phyloP scores from a whole-genome alignment of 2,329 filamentous ascomycete species.

The Cytospora schulzeri region DNA sequence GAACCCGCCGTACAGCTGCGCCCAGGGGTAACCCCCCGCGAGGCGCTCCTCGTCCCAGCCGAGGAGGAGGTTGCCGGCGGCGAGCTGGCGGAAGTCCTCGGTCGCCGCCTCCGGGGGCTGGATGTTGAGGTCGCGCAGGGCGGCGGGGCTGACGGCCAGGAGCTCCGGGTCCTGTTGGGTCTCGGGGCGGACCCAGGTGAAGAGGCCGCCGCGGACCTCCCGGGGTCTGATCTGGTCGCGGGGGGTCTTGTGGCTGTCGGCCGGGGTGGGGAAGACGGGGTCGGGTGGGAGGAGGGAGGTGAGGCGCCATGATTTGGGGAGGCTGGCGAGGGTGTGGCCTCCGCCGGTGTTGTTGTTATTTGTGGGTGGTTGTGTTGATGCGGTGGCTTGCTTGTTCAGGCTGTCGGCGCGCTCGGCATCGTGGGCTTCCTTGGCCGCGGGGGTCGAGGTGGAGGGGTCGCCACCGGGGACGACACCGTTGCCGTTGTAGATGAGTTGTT shows the following conservation, averaged over 20 bases:
- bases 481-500: constrained; percentile 23
- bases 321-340: constrained; percentile 49
- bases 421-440: constrained; percentile 8
- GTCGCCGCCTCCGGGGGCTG: constrained; percentile 66
- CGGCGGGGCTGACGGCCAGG: constrained; percentile 76
- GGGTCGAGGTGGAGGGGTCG: constrained; percentile 1
- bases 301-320: constrained; percentile 68
- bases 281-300: constrained; percentile 75
- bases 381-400: constrained; percentile 12
- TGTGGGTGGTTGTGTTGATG: constrained; percentile 26
- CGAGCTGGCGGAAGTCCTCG: constrained; percentile 74
- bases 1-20: constrained; percentile 92
- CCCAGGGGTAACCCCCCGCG: constrained; percentile 88
- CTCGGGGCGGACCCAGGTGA: constrained; percentile 88
- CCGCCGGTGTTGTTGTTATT: constrained; percentile 38
- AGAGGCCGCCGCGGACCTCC: constrained; percentile 81
- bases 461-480: constrained; percentile 16
- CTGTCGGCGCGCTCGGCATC: constrained; percentile 14
- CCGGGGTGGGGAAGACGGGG: constrained; percentile 75
- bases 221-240: constrained; percentile 77
- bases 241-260: constrained; percentile 77
- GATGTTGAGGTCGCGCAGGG: constrained; percentile 81
- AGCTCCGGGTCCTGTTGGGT: constrained; percentile 72
- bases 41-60: constrained; percentile 71
- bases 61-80: constrained; percentile 80